Evolutionary conservation across 768 basidiomycete species (phyloP).

Genomic region (Podaxis sp.): DNA sequence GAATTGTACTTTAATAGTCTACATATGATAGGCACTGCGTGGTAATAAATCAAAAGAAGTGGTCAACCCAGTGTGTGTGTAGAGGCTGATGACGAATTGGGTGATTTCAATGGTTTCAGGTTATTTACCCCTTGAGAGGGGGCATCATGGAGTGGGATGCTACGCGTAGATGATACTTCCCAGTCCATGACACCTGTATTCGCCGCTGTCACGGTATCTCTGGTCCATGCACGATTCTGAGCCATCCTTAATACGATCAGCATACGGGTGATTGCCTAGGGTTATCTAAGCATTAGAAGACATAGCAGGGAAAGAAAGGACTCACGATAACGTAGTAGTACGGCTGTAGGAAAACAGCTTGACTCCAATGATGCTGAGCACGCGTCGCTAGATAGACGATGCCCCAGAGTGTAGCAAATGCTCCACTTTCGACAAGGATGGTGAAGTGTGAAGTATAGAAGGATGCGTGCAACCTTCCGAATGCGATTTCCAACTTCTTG

Average conservation of each 20-base stretch:
- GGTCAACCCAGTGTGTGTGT: neutral
- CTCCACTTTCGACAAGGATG: conserved; percentile 38
- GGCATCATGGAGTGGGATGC: conserved; percentile 24
- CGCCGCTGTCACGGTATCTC: conserved; percentile 31
- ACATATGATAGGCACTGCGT: neutral
- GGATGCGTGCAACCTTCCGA: conserved; percentile 33
- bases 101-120: conserved; percentile 1
- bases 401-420: conserved; percentile 35
- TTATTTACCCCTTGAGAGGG: conserved; percentile 3
- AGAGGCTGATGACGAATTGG: neutral
- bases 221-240: conserved; percentile 38
- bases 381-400: conserved; percentile 26
- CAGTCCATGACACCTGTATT: conserved; percentile 34
- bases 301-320: neutral
- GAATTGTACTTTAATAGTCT: neutral
- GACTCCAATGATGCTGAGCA: conserved; percentile 22
- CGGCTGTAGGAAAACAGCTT: conserved; percentile 32
- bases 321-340: conserved; percentile 30
- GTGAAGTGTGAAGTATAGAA: conserved; percentile 36
- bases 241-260: conserved; percentile 38
- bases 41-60: neutral
- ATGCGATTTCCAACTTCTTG: conserved; percentile 28
- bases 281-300: neutral
- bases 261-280: conserved; percentile 35
- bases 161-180: conserved; percentile 37